phyloP scores from a whole-genome alignment of 2,329 filamentous ascomycete genomes.

The Colletotrichum sp. region DNA sequence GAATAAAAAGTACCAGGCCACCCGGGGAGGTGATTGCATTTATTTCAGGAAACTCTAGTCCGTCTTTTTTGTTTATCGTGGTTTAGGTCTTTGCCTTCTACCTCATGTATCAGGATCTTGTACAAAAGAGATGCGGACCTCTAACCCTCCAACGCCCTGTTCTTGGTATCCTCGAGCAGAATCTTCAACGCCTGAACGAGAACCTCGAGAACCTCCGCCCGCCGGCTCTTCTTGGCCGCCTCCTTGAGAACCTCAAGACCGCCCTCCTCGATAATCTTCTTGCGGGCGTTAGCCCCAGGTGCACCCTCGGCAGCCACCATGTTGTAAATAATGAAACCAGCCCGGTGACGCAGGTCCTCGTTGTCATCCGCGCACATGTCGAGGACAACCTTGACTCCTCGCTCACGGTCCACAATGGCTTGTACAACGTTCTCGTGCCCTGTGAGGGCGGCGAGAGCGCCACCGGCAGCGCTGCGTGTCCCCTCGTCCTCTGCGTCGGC shows the following conservation, averaged over 20 bases:
- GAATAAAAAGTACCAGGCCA: not conserved
- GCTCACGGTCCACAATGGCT: constrained; percentile 71
- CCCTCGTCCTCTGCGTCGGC: constrained; percentile 83
- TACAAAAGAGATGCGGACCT: not conserved
- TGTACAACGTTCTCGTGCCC: constrained; percentile 77
- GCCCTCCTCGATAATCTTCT: constrained; percentile 64
- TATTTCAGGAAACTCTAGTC: not conserved
- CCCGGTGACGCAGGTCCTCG: constrained; percentile 73
- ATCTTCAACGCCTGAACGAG: constrained; percentile 77
- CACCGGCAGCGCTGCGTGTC: constrained; percentile 84
- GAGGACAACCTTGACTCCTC: constrained; percentile 81
- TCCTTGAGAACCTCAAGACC: constrained; percentile 73
- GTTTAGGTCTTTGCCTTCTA: constrained; percentile 1
- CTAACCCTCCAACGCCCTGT: constrained; percentile 8
- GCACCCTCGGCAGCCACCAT: constrained; percentile 71
- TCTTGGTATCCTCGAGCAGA: constrained; percentile 50
- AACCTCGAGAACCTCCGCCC: constrained; percentile 72
- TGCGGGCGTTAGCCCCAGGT: constrained; percentile 63
- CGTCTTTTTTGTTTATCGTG: not conserved
- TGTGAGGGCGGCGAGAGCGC: constrained; percentile 84
- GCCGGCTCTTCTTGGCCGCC: constrained; percentile 71
- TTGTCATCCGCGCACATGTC: constrained; percentile 76
- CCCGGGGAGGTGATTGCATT: not conserved
- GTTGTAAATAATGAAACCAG: constrained; percentile 77
- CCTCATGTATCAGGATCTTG: not conserved